Evolutionary conservation across 2,329 filamentous ascomycete genomes (phyloP), one percentile per base, ranked within the genome.

Genomic region (Bipolaris cookei): DNA sequence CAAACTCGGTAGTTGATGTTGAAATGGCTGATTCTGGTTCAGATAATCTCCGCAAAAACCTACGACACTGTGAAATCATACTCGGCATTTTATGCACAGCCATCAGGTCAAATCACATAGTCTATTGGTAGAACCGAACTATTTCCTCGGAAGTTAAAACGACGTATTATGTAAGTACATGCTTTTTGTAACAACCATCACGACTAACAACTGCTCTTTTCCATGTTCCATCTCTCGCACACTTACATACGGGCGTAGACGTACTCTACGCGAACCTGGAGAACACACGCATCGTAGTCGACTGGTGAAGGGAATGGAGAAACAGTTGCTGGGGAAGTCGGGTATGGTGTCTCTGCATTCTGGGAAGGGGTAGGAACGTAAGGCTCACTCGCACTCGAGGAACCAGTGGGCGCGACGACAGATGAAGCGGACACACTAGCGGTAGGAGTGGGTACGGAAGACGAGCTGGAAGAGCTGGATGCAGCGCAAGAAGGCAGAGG

Each of bases 221-320:
- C 34, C 16, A 23, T 23, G 6, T 5, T n/a, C 8, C 39, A 25
- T 25, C 18, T 32, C 10, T 20, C 38, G 5, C 20, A 8, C 13
- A 28, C 3, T 42, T 51, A 30, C 28, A 30, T 30, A 10, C 53
- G 57, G 47, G 20, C 51, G 57, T 63, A 63, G 44, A 39, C 54
- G 46, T 63, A 63, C 49, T 63, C 30, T 37, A 63, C 53, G 30
- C 45, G 45, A 11, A 61, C 54, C 28, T 42, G 30, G 38, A 56
- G 54, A 51, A 63, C 37, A 45, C 58, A 63, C 39, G 48, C 4
- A 18, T 56, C 59, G 51, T 63, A 63, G 37, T 45, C 30, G 51
- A 61, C 45, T 14, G 60, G 54, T 4, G 20, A 39, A 21, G 58
- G 39, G 51, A 63, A 61, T 16, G 58, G 54, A 48, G 58, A 34